These are phyloP conservation scores for Hypholoma fasciculare DNA, from an alignment of 768 basidiomycete genomes.

Conservation along the genomic window DNA sequence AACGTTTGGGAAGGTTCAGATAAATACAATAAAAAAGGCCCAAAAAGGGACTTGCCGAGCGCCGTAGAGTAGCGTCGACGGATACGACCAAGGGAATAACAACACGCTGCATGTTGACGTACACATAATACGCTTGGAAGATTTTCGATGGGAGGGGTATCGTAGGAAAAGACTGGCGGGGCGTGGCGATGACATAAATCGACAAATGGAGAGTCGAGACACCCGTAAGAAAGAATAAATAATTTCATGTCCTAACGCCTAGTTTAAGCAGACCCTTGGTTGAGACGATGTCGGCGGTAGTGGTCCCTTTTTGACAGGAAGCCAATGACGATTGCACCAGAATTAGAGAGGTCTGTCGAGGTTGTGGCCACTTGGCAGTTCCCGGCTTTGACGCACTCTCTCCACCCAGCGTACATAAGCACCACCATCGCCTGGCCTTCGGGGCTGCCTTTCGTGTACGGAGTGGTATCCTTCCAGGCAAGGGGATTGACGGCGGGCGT, in stretches of 20 bases:
- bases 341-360: neutral
- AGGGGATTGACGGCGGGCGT: slow-evolving; percentile 41
- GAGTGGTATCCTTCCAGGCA: slow-evolving; percentile 33
- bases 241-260: neutral
- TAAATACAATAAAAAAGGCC: too few species aligned
- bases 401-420: slow-evolving; percentile 41
- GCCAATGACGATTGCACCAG: neutral
- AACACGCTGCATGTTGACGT: too few species aligned
- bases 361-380: slow-evolving; percentile 11
- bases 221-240: neutral
- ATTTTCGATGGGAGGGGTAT: too few species aligned
- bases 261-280: neutral
- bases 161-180: too few species aligned
- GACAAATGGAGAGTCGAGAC: too few species aligned
- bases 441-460: slow-evolving; percentile 37
- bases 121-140: too few species aligned
- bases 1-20: too few species aligned
- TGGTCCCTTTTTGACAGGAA: neutral
- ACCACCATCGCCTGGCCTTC: slow-evolving; percentile 43
- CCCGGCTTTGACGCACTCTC: slow-evolving; percentile 34
- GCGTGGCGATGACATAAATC: too few species aligned
- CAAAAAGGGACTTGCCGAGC: too few species aligned
- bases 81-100: too few species aligned
- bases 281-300: neutral
- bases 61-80: too few species aligned